phyloP scores from a whole-genome alignment of 257 asterid species.

The Lycium barbarum region DNA sequence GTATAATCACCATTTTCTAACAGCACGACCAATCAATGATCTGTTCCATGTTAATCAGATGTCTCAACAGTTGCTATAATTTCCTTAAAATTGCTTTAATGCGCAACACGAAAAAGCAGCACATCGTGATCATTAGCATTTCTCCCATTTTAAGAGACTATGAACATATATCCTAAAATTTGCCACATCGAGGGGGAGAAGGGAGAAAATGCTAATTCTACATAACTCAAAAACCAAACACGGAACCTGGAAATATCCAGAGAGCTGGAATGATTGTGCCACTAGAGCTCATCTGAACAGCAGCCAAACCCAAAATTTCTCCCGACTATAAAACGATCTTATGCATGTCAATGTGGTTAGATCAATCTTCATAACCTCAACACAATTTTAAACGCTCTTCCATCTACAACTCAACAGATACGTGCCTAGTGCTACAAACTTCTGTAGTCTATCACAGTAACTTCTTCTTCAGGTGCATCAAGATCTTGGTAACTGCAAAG shows the following conservation, averaged over 20 bases:
- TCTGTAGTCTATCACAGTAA: constrained; percentile 91
- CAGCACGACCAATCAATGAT: too few species aligned
- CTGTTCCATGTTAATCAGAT: too few species aligned
- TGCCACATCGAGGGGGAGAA: background rate
- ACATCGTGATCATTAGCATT: background rate
- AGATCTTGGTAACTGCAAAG: constrained; percentile 87
- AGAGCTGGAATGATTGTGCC: background rate
- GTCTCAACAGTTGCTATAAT: too few species aligned
- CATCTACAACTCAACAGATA: background rate
- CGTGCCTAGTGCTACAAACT: constrained; percentile 58
- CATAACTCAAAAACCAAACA: background rate
- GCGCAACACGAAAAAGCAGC: background rate
- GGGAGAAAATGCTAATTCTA: background rate
- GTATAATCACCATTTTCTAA: too few species aligned
- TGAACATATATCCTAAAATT: background rate
- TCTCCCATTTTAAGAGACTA: background rate
- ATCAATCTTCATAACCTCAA: background rate
- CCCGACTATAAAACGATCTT: background rate
- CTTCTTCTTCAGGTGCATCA: constrained; percentile 99
- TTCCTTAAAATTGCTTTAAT: background rate
- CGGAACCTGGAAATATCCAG: background rate
- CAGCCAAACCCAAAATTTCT: background rate
- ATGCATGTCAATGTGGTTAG: background rate
- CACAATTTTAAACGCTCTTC: background rate
- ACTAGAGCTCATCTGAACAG: background rate